Conservation (phyloP, 228 moss, liverwort and hornwort species). For the Sphagnum magellanicum region DNA sequence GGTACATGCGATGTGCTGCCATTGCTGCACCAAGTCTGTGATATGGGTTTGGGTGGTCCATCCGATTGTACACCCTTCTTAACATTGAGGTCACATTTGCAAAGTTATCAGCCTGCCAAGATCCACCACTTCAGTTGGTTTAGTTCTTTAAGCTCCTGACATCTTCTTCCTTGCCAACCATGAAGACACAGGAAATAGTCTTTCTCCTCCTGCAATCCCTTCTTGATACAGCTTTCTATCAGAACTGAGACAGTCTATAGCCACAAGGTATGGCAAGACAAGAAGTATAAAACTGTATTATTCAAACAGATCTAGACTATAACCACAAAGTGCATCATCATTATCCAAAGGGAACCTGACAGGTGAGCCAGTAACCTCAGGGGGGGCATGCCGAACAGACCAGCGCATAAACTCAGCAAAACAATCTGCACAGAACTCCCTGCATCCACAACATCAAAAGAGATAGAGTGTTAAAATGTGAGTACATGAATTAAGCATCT, state of each 20-base stretch:
- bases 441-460: slow-evolving; percentile 19
- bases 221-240: no score
- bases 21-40: slow-evolving; percentile 84
- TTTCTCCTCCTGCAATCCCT: no score
- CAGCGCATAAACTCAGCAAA: slow-evolving; percentile 91
- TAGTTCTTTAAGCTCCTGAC: no score
- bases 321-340: no score
- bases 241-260: no score
- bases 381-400: slow-evolving; percentile 91
- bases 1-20: slow-evolving; percentile 79
- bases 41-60: slow-evolving; percentile 95
- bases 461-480: not conserved
- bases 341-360: no score
- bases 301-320: no score
- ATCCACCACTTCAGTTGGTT: not conserved
- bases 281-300: no score
- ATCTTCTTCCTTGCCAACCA: no score
- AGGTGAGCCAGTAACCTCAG: slow-evolving; percentile 45
- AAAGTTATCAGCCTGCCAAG: slow-evolving; percentile 66
- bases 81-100: slow-evolving; percentile 87
- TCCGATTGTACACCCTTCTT: slow-evolving; percentile 79
- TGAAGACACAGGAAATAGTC: no score
- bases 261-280: no score
- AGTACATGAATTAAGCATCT: not conserved
- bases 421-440: slow-evolving; percentile 85